Conservation (phyloP, 2,329 filamentous ascomycete genomes). For the Fusarium coffeatum region DNA sequence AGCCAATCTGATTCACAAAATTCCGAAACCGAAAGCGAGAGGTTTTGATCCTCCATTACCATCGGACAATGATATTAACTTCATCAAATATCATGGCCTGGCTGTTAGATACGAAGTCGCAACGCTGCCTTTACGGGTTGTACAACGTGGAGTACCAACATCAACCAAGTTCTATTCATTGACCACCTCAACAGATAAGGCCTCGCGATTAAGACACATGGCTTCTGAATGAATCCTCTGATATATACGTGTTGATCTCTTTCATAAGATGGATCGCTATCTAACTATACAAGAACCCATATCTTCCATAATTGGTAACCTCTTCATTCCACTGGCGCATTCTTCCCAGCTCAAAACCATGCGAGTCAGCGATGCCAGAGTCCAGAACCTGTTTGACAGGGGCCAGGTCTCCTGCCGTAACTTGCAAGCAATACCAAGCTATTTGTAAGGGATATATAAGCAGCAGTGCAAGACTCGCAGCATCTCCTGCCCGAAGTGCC, state of each 20-base stretch:
- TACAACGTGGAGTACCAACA: no score
- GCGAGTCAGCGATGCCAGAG: slow-evolving; percentile 15
- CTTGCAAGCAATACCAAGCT: slow-evolving; percentile 21
- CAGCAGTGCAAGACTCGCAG: slow-evolving; percentile 1
- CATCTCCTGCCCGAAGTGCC: neutral
- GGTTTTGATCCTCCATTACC: no score
- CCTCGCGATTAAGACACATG: no score
- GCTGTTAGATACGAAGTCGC: no score
- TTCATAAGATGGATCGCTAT: neutral
- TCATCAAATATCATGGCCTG: no score
- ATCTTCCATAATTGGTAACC: neutral
- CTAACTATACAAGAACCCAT: slow-evolving; percentile 17
- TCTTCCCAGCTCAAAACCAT: slow-evolving; percentile 28
- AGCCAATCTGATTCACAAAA: neutral
- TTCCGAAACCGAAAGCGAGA: neutral
- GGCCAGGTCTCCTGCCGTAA: neutral
- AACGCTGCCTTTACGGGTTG: no score
- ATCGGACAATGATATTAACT: no score
- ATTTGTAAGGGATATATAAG: slow-evolving; percentile 28
- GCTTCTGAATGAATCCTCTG: neutral
- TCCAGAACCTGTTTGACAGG: slow-evolving; percentile 12
- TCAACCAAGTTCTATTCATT: neutral
- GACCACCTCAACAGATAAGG: neutral
- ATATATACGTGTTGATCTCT: neutral
- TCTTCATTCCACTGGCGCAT: slow-evolving; percentile 18